These are phyloP conservation scores for Herpetomonas muscarum DNA, from an alignment of 208 protist genomes.

Conservation along the genomic window DNA sequence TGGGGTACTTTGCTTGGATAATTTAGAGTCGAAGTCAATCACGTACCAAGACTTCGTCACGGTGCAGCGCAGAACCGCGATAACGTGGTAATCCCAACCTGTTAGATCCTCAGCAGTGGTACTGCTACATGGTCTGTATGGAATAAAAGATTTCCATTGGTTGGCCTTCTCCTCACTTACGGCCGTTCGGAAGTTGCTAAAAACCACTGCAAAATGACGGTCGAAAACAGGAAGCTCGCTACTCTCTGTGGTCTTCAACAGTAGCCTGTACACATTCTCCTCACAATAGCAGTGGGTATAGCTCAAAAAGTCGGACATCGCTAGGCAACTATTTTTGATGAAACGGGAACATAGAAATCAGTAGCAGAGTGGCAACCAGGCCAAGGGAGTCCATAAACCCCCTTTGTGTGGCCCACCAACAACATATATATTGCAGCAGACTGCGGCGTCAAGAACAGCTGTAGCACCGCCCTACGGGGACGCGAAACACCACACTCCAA, in stretches of 20 bases:
- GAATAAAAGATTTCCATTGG: not conserved
- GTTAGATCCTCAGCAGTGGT: not conserved
- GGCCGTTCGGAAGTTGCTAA: not conserved
- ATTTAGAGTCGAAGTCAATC: constrained; percentile 1
- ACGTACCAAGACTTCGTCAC: not conserved
- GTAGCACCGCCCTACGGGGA: too few relatives aligned
- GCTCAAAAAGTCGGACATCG: too few relatives aligned
- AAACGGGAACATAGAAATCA: too few relatives aligned
- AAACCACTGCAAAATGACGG: not conserved
- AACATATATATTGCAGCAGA: too few relatives aligned
- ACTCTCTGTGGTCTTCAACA: not conserved
- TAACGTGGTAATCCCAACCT: constrained; percentile 6
- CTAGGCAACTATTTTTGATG: too few relatives aligned
- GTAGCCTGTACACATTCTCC: constrained; percentile 1
- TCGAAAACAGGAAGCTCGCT: not conserved
- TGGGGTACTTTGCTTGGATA: not conserved
- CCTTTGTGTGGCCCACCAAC: too few relatives aligned
- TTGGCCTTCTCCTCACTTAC: not conserved
- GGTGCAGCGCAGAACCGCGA: not conserved
- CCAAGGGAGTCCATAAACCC: too few relatives aligned
- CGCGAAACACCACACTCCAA: too few relatives aligned
- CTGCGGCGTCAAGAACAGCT: too few relatives aligned
- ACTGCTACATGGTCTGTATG: not conserved
- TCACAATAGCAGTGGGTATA: constrained; percentile 4
- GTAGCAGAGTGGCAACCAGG: too few relatives aligned